Conservation (phyloP, 768 basidiomycete genomes). For the Leucosporidium scottii region DNA sequence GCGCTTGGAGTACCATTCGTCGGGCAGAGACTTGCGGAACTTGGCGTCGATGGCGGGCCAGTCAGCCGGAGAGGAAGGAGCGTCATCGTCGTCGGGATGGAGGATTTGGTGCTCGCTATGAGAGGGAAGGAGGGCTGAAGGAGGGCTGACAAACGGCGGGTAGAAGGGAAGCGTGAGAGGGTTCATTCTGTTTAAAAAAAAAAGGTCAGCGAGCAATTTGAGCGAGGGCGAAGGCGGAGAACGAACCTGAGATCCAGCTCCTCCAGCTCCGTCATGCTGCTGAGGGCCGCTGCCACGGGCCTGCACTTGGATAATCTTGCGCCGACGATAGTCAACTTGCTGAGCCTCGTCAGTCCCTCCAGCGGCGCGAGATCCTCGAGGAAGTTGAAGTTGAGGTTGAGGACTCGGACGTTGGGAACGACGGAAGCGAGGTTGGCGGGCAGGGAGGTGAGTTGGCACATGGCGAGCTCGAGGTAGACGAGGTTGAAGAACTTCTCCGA, state of each 20-base stretch:
- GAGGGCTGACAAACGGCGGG: conserved; percentile 54
- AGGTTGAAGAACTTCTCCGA: conserved; percentile 77
- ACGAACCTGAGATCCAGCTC: conserved; percentile 82
- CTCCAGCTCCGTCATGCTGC: conserved; percentile 69
- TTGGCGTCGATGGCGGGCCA: conserved; percentile 77
- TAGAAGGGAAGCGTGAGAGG: conserved; percentile 96
- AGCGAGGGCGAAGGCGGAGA: neutral
- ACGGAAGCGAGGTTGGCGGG: conserved; percentile 60
- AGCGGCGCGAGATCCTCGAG: conserved; percentile 57
- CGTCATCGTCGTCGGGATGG: conserved; percentile 16
- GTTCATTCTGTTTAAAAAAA: conserved; percentile 60
- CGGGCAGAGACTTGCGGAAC: conserved; percentile 83
- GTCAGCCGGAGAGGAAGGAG: conserved; percentile 1
- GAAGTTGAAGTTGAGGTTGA: conserved; percentile 98
- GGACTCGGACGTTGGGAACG: conserved; percentile 74
- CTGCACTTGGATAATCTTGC: conserved; percentile 65
- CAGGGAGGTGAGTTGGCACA: conserved; percentile 67
- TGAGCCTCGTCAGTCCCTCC: conserved; percentile 64
- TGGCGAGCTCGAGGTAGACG: conserved; percentile 84
- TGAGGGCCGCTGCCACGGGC: conserved; percentile 62
- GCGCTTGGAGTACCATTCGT: conserved; percentile 76
- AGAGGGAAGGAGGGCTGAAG: conserved; percentile 5
- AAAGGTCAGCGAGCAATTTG: neutral
- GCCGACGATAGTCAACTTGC: conserved; percentile 80
- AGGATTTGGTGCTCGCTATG: conserved; percentile 21